Evolutionary conservation across 805 yeast genomes (phyloP).

Genomic region (Pichia sporocuriosa): DNA sequence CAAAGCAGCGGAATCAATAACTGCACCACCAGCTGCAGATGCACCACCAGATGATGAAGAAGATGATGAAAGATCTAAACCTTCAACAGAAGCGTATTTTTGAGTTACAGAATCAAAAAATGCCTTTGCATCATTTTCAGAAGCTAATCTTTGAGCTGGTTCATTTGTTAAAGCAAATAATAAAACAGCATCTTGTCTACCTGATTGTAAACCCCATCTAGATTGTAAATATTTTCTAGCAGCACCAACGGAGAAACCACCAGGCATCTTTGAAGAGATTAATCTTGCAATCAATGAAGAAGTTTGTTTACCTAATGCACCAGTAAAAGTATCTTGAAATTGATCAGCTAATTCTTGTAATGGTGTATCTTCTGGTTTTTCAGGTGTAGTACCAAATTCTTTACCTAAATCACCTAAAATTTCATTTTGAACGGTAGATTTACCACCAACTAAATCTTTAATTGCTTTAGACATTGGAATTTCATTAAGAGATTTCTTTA

Average conservation of each 20-base stretch:
- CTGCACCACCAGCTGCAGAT: constrained; percentile 68
- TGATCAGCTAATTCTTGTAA: constrained; percentile 90
- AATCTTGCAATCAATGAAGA: constrained; percentile 82
- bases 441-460: constrained; percentile 96
- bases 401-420: constrained; percentile 97
- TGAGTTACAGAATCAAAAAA: constrained; percentile 77
- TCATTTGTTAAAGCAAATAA: constrained; percentile 80
- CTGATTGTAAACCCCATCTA: constrained; percentile 87
- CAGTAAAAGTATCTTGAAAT: constrained; percentile 85
- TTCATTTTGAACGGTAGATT: constrained; percentile 97
- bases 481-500: constrained; percentile 83
- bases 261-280: constrained; percentile 97
- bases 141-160: constrained; percentile 81
- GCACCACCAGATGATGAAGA: constrained; percentile 55
- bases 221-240: constrained; percentile 90
- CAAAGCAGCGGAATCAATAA: constrained; percentile 91
- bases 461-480: constrained; percentile 87
- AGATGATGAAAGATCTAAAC: constrained; percentile 66
- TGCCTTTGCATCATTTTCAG: constrained; percentile 85
- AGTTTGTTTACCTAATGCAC: constrained; percentile 90
- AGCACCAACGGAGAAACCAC: constrained; percentile 90
- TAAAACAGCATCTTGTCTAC: constrained; percentile 90
- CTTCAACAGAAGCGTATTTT: constrained; percentile 79
- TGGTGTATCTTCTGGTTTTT: constrained; percentile 98
- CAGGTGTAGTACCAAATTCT: constrained; percentile 97